Evolutionary conservation across 768 basidiomycete genomes (phyloP), one percentile per base, ranked within the genome.

Genomic region (Rhodotorula graminis): DNA sequence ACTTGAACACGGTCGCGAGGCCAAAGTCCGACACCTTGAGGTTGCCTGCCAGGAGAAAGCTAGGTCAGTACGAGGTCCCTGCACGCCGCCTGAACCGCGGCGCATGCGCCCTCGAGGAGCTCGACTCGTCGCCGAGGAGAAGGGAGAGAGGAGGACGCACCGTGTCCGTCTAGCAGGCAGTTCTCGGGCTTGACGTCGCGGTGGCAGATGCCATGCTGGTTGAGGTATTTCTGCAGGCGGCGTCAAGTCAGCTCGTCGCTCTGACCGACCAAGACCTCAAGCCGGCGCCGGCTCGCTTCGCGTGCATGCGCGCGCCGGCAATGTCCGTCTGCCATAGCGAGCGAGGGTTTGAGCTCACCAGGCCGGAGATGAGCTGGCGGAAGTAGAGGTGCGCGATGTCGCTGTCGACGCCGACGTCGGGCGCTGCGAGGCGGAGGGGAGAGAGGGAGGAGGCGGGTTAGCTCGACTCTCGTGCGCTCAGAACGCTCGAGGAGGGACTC

Each of bases 181-280:
- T 99, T 99, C 80, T 99, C 96, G 0, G 96, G 96, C 79, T 99
- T 99, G 66, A 99, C 85, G 77, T 99, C 96, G 50, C 96, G 88
- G 80, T 99, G 96, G 77, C 92, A 94, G 29, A 99, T 90, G 5
- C 96, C 96, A 82, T 92, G 87, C 15, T 79, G 80, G 78, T 97
- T 94, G 44, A 97, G 89, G 81, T 90, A 95, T 44, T 85, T 83
- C 93, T 95, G 65, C 8, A 40, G 23, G 25, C 19, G 21, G 16
- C 23, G 9, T 16, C 31, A 46, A 57, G 53, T 55, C n/a, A 55
- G 53, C 53, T 21, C 16, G 23, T 23, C 52, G 53, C 23, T n/a
- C 53, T n/a, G 8, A 1, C 19, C 2, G n/a, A n/a, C 14, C 9
- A 25, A 29, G 16, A n/a, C 53, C 9, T 5, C 29, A 4, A 29